phyloP scores from a whole-genome alignment of 2,329 filamentous ascomycete species.

The Fusarium sp. region DNA sequence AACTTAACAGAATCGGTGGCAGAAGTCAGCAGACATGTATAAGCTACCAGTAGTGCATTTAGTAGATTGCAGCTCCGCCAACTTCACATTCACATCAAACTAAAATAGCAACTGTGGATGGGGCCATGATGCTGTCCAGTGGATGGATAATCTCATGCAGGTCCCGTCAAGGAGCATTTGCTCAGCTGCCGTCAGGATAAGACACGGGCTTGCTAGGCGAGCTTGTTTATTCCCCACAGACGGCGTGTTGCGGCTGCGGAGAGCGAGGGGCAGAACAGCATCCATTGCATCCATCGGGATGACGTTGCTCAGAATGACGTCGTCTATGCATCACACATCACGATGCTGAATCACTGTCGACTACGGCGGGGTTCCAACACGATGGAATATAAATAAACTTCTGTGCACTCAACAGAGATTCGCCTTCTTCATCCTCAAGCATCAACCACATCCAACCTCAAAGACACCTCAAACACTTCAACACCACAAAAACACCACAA shows the following conservation, averaged over 20 bases:
- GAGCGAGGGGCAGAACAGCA: background rate
- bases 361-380: background rate
- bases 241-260: slow-evolving; percentile 10
- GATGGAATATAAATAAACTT: slow-evolving; percentile 27
- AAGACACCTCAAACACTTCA: background rate
- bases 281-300: slow-evolving; percentile 16
- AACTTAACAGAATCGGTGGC: background rate
- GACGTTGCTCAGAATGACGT: slow-evolving; percentile 35
- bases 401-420: background rate
- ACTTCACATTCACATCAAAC: background rate
- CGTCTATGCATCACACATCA: slow-evolving; percentile 33
- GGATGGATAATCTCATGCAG: slow-evolving; percentile 16
- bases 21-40: background rate
- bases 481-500: slow-evolving; percentile 45
- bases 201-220: background rate
- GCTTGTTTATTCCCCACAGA: slow-evolving; percentile 19
- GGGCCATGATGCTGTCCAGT: slow-evolving; percentile 17
- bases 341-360: slow-evolving; percentile 21
- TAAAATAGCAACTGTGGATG: slow-evolving; percentile 13
- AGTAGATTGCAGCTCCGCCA: background rate
- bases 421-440: background rate
- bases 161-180: slow-evolving; percentile 24
- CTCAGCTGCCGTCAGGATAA: background rate
- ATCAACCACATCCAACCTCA: background rate
- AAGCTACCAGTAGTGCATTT: background rate